Percentiles rank a stretch among this genome's conserved stretches.
These are phyloP conservation scores for Dothistroma pini DNA, from an alignment of 2,329 filamentous ascomycete species.

Conservation along the genomic window DNA sequence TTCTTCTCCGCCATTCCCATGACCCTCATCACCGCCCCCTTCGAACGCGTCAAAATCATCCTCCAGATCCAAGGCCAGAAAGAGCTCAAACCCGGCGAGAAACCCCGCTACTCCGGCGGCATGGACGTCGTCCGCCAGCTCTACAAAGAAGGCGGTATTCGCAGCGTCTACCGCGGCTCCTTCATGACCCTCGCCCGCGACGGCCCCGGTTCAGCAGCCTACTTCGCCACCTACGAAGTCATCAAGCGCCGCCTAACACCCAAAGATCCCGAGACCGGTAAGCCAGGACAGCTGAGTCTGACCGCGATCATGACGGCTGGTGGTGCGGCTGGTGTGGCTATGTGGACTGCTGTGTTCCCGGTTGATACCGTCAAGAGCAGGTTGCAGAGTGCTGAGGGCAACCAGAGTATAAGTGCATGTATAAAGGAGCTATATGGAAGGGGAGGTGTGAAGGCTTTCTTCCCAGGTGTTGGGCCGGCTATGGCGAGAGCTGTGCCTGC, in stretches of 20 bases:
- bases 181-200: constrained; percentile 90
- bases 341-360: constrained; percentile 99
- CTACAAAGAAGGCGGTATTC: constrained; percentile 84
- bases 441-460: constrained; percentile 88
- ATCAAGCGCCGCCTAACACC: constrained; percentile 87
- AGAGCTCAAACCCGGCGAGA: constrained; percentile 77
- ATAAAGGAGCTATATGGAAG: constrained; percentile 76
- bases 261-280: constrained; percentile 68
- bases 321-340: constrained; percentile 86
- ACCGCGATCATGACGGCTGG: constrained; percentile 81
- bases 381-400: constrained; percentile 85
- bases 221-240: constrained; percentile 96
- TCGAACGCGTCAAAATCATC: constrained; percentile 98
- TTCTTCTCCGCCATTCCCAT: constrained; percentile 98
- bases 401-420: constrained; percentile 74
- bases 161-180: constrained; percentile 87
- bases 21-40: constrained; percentile 97
- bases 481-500: constrained; percentile 90
- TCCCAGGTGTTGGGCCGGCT: constrained; percentile 92
- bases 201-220: constrained; percentile 86
- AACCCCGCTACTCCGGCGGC: constrained; percentile 84
- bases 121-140: constrained; percentile 89
- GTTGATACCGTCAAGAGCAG: constrained; percentile 95
- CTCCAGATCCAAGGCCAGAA: constrained; percentile 96
- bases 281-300: constrained; percentile 72